These are phyloP conservation scores for Phanerochaete sordida DNA, from an alignment of 768 basidiomycete genomes.

Conservation along the genomic window DNA sequence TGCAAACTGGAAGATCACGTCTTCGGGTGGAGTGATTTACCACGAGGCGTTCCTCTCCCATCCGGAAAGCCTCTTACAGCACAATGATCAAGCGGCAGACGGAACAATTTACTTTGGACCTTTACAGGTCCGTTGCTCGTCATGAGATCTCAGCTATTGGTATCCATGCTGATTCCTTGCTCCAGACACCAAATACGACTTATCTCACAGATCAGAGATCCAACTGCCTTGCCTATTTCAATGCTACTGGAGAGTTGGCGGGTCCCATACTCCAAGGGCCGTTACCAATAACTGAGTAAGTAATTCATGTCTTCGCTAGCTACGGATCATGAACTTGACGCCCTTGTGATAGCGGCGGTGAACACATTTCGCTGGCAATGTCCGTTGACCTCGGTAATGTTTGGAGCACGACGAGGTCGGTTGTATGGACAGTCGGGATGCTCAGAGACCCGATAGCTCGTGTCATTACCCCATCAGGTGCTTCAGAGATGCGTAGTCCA, in stretches of 20 bases:
- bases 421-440: constrained; percentile 27
- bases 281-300: too few relatives aligned
- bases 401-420: constrained; percentile 11
- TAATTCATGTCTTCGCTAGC: too few relatives aligned
- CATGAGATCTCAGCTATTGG: not conserved
- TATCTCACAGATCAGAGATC: too few relatives aligned
- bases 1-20: constrained; percentile 3
- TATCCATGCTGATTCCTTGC: not conserved
- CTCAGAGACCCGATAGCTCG: constrained; percentile 22
- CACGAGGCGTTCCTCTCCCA: constrained; percentile 11
- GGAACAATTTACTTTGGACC: too few relatives aligned
- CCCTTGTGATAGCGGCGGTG: too few relatives aligned
- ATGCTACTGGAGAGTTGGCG: too few relatives aligned
- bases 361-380: too few relatives aligned
- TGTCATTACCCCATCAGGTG: constrained; percentile 15
- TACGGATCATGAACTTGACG: constrained; percentile 12
- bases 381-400: constrained; percentile 25
- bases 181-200: not conserved
- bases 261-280: too few relatives aligned
- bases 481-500: constrained; percentile 13
- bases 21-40: not conserved
- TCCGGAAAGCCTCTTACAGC: not conserved
- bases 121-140: too few relatives aligned
- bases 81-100: too few relatives aligned
- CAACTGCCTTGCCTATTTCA: too few relatives aligned